Base-by-base conservation (phyloP, 495 filamentous ascomycete genomes). In the Lichina pygmaea region DNA sequence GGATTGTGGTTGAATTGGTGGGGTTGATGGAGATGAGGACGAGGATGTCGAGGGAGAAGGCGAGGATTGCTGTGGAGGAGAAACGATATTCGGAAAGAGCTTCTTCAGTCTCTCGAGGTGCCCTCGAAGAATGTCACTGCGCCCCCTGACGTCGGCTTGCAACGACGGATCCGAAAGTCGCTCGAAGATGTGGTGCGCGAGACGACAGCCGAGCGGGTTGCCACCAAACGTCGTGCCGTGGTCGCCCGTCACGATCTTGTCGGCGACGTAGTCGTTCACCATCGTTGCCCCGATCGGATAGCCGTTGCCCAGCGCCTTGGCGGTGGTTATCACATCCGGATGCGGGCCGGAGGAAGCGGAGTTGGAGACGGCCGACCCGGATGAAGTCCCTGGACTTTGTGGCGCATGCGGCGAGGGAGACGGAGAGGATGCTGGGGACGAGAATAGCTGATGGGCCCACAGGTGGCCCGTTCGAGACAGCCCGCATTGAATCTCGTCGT, bases 181-280 rank as follows among this genome's bases (percentile, higher is more conserved):
- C n/a, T 63, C 62, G 47, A 97, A 70, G 43, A 93, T 74, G 56
- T 86, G 72, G 55, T 91, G 77, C 4, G 82, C 91, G 2, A 95
- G 57, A 37, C 86, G 67, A 53, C 77, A 80, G 0, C 72, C 89
- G 11, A 97, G 65, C 13, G 89, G 91, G 62, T 95, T 97, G 3
- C 89, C 89, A 15, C 89, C 89, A 53, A 93, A 97, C 10, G 89
- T 97, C 2, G 89, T 97, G 17, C 89, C 89, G 58, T 97, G 89
- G 55, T 97, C 89, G 42, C 89, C 89, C 6, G 80, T 73, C 53
- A 80, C 76, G 56, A 97, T 91, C 57, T 78, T 76, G n/a, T 76
- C 66, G 8, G 71, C 76, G 0, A 97, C 84, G 32, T 64, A 62
- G 40, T 74, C 71, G 47, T 69, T 81, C 16, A 93, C 80, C 46